A percentile compares a stretch with the other conserved stretches of the same genome.
Conservation (phyloP, 75 land plant genomes). For the Selaginella tamariscina region DNA sequence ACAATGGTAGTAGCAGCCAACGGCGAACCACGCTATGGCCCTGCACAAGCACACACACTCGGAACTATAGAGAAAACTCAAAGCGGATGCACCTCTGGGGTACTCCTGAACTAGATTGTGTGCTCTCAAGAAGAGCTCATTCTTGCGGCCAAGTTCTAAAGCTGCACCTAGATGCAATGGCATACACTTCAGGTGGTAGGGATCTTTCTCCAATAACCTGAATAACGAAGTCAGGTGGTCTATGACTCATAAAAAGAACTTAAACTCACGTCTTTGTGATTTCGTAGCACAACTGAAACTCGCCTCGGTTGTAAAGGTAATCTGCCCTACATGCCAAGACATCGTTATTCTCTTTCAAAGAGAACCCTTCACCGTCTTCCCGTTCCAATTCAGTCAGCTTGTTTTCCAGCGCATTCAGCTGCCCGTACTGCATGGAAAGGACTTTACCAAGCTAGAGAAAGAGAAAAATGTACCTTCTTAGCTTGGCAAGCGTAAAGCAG, state of each 20-base stretch:
- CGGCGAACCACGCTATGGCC: constrained; percentile 96
- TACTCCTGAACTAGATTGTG: constrained; percentile 90
- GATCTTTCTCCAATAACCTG: constrained; percentile 86
- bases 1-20: constrained; percentile 94
- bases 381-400: constrained; percentile 65
- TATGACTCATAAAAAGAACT: background rate
- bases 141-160: constrained; percentile 84
- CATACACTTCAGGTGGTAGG: constrained; percentile 75
- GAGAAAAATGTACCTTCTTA: constrained; percentile 49
- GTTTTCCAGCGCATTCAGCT: constrained; percentile 52
- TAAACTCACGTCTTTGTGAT: constrained; percentile 60
- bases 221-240: background rate
- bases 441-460: too few relatives aligned
- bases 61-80: too few relatives aligned
- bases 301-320: constrained; percentile 80
- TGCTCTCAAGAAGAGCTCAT: constrained; percentile 87
- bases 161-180: constrained; percentile 87
- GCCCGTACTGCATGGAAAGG: constrained; percentile 50
- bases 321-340: constrained; percentile 88
- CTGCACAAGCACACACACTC: constrained; percentile 33
- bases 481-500: constrained; percentile 70
- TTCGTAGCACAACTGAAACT: constrained; percentile 88
- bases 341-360: constrained; percentile 80
- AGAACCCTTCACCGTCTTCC: constrained; percentile 21
- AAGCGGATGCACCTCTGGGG: background rate